Percentiles rank a stretch among this genome's conserved stretches.
phyloP scores from a whole-genome alignment of 2,329 filamentous ascomycete species.

The Seiridium unicorne region DNA sequence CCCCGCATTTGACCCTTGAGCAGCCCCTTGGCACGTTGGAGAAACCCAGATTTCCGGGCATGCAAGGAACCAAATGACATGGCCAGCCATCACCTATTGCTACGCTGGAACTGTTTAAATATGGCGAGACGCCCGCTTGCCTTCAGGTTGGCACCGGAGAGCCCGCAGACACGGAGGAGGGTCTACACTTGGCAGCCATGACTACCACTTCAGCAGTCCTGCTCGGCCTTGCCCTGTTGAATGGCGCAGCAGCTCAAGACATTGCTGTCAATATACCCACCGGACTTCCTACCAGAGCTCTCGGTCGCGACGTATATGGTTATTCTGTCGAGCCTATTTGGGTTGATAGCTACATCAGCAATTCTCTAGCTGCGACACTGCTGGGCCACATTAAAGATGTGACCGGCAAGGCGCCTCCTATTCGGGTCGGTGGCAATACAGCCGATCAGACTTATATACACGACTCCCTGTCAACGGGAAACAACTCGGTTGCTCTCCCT shows the following conservation, averaged over 20 bases:
- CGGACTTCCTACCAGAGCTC: constrained; percentile 21
- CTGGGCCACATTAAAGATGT: constrained; percentile 23
- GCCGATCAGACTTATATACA: constrained; percentile 31
- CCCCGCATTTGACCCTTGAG: background rate
- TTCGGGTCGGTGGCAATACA: constrained; percentile 33
- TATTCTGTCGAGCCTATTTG: constrained; percentile 34
- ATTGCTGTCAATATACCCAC: constrained; percentile 19
- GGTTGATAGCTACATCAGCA: constrained; percentile 28
- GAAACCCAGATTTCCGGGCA: background rate
- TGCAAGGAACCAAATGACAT: constrained; percentile 1
- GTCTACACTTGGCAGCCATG: background rate
- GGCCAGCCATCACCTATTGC: background rate
- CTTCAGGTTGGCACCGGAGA: background rate
- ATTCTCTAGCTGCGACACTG: constrained; percentile 23
- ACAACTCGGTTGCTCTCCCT: constrained; percentile 24
- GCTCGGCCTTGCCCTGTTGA: background rate
- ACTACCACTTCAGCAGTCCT: background rate
- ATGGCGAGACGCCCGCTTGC: background rate
- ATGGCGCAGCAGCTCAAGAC: constrained; percentile 1
- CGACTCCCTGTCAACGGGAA: constrained; percentile 22
- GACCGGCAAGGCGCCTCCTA: constrained; percentile 27
- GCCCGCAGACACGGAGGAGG: background rate
- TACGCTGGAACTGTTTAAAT: background rate
- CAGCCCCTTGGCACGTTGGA: background rate
- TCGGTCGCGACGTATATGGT: constrained; percentile 28